A percentile compares a stretch with the other conserved stretches of the same genome.
phyloP scores from a whole-genome alignment of 139 green algal genomes.

The Micractinium conductrix region DNA sequence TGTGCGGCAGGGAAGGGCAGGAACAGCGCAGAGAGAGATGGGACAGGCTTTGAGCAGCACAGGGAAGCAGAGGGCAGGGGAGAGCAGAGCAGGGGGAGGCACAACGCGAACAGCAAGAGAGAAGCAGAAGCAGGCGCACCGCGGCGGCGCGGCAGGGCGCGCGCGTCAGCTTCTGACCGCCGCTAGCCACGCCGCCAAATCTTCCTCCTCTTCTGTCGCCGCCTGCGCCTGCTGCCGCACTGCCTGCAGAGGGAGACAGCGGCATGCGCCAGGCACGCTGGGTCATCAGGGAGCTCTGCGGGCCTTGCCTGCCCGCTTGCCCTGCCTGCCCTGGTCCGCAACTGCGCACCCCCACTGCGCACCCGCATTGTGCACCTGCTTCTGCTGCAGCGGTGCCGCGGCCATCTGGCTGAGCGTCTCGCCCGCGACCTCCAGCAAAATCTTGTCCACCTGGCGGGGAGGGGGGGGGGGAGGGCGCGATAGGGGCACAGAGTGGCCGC shows the following conservation, averaged over 20 bases:
- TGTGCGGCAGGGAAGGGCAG: no score
- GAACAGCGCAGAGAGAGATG: no score
- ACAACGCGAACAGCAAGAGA: not conserved
- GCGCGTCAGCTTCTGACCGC: conserved; percentile 12
- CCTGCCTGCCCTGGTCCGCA: not conserved
- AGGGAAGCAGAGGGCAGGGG: not conserved
- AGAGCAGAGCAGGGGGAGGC: not conserved
- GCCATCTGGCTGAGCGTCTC: conserved; percentile 57
- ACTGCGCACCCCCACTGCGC: no score
- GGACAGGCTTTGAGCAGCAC: not conserved
- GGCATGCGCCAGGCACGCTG: no score
- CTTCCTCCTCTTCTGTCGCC: conserved; percentile 17
- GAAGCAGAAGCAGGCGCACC: not conserved
- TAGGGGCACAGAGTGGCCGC: not conserved
- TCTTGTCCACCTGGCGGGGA: conserved; percentile 64
- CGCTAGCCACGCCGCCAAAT: conserved; percentile 27
- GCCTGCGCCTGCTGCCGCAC: conserved; percentile 15
- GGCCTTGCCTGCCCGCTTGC: not conserved
- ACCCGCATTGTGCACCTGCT: no score
- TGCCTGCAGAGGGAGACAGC: not conserved
- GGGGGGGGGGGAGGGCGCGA: not conserved
- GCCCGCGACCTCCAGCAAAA: conserved; percentile 65
- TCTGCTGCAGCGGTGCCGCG: conserved; percentile 44
- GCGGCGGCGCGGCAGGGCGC: not conserved
- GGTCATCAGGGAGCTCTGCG: no score